A percentile compares a stretch with the other conserved stretches of the same genome.
Conservation (phyloP, 352 stramenopile genomes). For the Phytophthora macrochlamydospora region DNA sequence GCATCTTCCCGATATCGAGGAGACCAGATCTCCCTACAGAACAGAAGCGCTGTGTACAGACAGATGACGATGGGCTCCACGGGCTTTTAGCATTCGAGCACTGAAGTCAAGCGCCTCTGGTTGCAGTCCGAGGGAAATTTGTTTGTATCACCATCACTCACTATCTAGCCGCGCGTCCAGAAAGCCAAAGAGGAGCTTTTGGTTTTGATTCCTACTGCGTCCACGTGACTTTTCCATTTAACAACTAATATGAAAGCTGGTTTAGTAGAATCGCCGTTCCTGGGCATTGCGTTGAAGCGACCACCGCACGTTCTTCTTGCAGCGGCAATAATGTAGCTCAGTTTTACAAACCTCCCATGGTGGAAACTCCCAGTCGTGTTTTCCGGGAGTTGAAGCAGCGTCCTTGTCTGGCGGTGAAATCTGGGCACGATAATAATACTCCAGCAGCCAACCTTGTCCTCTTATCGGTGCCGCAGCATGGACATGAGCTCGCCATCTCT, state of each 20-base stretch:
- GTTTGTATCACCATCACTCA: slow-evolving; percentile 23
- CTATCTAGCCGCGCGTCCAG: background rate
- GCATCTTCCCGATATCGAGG: slow-evolving; percentile 3
- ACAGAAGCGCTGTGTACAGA: background rate
- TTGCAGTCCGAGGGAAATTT: slow-evolving; percentile 9
- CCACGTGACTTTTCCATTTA: slow-evolving; percentile 18
- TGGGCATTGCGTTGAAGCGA: too few species aligned
- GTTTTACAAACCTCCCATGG: too few species aligned
- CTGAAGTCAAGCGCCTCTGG: background rate
- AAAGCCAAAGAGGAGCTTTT: slow-evolving; percentile 19
- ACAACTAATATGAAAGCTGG: slow-evolving; percentile 35
- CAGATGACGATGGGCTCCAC: background rate
- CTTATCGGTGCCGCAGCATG: background rate
- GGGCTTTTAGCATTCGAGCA: too few species aligned
- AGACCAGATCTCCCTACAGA: background rate
- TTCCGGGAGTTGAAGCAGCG: too few species aligned
- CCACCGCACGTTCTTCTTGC: too few species aligned
- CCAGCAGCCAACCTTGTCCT: too few species aligned
- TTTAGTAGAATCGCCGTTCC: slow-evolving; percentile 12
- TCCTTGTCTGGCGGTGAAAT: too few species aligned
- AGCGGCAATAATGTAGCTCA: too few species aligned
- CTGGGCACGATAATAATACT: too few species aligned
- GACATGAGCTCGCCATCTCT: background rate
- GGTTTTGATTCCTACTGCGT: slow-evolving; percentile 23
- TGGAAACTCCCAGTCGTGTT: too few species aligned